Evolutionary conservation across 108 stramenopile species (phyloP).

Genomic region (Cyclotella atomus): DNA sequence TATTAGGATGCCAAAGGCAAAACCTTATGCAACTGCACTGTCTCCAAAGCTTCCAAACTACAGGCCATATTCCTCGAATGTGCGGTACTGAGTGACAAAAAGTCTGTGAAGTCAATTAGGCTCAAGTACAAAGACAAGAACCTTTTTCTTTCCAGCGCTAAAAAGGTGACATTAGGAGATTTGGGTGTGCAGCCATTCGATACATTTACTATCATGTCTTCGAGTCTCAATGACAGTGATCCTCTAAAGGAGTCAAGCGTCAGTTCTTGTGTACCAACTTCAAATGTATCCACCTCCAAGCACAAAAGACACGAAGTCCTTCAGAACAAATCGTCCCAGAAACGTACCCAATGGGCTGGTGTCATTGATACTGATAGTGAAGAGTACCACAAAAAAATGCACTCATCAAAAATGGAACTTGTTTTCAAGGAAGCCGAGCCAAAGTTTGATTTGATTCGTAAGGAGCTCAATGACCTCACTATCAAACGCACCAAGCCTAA

Average conservation of each 20-base stretch:
- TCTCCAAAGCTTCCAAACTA: background rate
- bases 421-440: slow-evolving; percentile 4
- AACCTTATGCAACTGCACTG: background rate
- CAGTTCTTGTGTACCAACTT: background rate
- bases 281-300: background rate
- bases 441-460: background rate
- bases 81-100: background rate
- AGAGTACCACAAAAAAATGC: background rate
- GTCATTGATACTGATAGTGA: background rate
- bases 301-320: background rate
- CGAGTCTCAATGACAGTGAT: background rate
- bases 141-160: background rate
- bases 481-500: background rate
- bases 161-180: background rate
- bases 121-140: background rate
- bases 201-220: background rate
- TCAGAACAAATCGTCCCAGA: background rate
- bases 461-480: background rate
- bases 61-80: background rate
- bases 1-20: background rate
- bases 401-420: background rate
- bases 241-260: background rate
- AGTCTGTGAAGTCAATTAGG: background rate
- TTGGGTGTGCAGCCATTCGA: background rate
- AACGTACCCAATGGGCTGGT: background rate